Conservation (phyloP, 768 basidiomycete genomes). For the Termitomyces sp. region DNA sequence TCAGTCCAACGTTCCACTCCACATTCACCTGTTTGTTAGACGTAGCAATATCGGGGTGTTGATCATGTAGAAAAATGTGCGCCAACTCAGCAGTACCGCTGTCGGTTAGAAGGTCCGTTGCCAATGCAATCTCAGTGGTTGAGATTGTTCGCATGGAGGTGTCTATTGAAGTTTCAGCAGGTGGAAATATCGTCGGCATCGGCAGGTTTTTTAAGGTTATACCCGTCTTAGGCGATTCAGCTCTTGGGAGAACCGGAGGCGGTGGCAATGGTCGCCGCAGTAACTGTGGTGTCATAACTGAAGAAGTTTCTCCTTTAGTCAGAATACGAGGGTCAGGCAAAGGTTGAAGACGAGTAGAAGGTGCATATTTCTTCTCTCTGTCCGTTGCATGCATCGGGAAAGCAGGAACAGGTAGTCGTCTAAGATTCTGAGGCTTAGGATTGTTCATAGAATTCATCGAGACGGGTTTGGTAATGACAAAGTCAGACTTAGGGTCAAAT, state of each 20-base stretch:
- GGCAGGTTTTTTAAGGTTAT: slow-evolving; percentile 16
- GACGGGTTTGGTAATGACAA: slow-evolving; percentile 2
- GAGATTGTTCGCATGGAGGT: slow-evolving; percentile 44
- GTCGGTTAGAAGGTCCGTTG: slow-evolving; percentile 49
- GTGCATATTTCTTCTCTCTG: background rate
- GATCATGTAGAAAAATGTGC: slow-evolving; percentile 47
- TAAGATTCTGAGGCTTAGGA: slow-evolving; percentile 9
- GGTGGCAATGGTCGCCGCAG: slow-evolving; percentile 6
- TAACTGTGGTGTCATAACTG: background rate
- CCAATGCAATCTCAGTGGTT: slow-evolving; percentile 45
- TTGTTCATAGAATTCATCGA: slow-evolving; percentile 1
- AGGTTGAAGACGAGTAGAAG: slow-evolving; percentile 2
- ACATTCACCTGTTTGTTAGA: slow-evolving; percentile 22
- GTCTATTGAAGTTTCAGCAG: slow-evolving; percentile 17
- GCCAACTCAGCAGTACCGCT: slow-evolving; percentile 44
- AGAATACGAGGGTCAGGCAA: slow-evolving; percentile 7
- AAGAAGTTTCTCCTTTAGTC: slow-evolving; percentile 1
- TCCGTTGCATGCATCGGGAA: background rate
- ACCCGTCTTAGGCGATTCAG: slow-evolving; percentile 11
- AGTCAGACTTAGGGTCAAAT: background rate
- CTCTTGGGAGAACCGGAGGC: slow-evolving; percentile 10
- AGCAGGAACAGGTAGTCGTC: slow-evolving; percentile 10
- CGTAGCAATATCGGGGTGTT: slow-evolving; percentile 30
- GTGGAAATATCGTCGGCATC: slow-evolving; percentile 21
- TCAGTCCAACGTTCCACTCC: slow-evolving; percentile 49